These are phyloP conservation scores for Pisolithus albus DNA, from an alignment of 768 basidiomycete species.

Conservation along the genomic window DNA sequence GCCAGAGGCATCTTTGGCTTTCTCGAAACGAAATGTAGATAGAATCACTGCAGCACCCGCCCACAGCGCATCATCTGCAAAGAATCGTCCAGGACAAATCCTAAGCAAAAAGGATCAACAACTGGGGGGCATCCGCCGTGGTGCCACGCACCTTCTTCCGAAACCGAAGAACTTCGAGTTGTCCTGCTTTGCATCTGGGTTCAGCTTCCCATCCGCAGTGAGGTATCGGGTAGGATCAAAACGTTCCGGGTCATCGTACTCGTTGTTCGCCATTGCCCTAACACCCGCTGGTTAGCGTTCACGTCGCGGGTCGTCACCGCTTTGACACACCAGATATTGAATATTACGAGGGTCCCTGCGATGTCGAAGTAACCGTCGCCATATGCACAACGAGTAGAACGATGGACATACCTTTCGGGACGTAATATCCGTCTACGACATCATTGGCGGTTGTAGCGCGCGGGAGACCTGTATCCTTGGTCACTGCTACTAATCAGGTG, in stretches of 20 bases:
- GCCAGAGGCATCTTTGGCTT: too few species aligned
- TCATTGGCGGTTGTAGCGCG: constrained; percentile 13
- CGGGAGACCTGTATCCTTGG: constrained; percentile 12
- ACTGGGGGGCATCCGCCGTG: too few species aligned
- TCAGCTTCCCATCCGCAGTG: too few species aligned
- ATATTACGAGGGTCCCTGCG: neutral
- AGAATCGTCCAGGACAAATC: constrained; percentile 4
- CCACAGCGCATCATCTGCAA: too few species aligned
- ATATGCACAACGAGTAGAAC: too few species aligned
- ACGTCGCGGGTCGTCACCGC: neutral
- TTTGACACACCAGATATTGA: neutral
- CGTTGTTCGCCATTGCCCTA: neutral
- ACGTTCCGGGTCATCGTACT: neutral
- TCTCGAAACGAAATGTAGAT: too few species aligned
- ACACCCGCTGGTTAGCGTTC: neutral
- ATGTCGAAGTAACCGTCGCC: neutral
- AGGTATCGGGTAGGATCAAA: too few species aligned
- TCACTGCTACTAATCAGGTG: neutral
- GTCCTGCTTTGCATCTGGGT: too few species aligned
- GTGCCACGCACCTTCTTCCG: too few species aligned
- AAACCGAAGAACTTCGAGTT: too few species aligned
- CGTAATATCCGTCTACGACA: constrained; percentile 13
- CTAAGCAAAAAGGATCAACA: constrained; percentile 12
- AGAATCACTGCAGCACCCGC: too few species aligned
- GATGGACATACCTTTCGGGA: constrained; percentile 13